phyloP scores from a whole-genome alignment of 108 stramenopile genomes.

The Cyclotella choctawhatcheeana region DNA sequence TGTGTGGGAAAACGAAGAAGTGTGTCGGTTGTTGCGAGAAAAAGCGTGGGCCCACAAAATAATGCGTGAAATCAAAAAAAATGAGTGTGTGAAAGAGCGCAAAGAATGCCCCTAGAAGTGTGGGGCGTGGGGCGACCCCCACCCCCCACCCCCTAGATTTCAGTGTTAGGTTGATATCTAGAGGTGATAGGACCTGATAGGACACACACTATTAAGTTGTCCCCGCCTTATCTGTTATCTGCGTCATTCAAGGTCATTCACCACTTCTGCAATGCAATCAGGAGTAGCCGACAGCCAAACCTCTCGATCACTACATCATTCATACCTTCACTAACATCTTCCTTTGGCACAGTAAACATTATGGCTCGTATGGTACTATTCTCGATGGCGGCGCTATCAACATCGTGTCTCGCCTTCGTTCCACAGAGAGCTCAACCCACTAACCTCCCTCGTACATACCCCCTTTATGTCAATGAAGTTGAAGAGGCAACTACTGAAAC shows the following conservation, averaged over 20 bases:
- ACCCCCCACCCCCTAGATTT: not conserved
- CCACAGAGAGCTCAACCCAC: not conserved
- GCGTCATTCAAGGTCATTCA: too few species aligned
- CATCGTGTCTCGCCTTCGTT: not conserved
- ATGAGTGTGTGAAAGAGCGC: too few species aligned
- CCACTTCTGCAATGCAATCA: too few species aligned
- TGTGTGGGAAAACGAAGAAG: too few species aligned
- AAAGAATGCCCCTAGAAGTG: too few species aligned
- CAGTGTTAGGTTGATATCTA: not conserved
- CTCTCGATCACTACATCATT: not conserved
- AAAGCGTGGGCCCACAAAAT: too few species aligned
- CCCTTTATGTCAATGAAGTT: not conserved
- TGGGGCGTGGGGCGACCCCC: not conserved
- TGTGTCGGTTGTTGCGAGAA: too few species aligned
- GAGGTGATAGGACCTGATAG: too few species aligned
- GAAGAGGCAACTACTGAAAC: slow-evolving; percentile 6
- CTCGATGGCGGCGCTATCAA: not conserved
- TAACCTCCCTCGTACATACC: not conserved
- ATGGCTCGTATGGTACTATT: not conserved
- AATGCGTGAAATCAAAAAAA: too few species aligned
- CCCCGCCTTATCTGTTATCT: not conserved
- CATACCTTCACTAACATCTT: not conserved
- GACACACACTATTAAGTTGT: not conserved
- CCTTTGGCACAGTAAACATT: too few species aligned
- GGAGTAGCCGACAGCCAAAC: not conserved